These are phyloP conservation scores for Mariannaea elegans DNA, from an alignment of 2,329 filamentous ascomycete species.

Conservation along the genomic window DNA sequence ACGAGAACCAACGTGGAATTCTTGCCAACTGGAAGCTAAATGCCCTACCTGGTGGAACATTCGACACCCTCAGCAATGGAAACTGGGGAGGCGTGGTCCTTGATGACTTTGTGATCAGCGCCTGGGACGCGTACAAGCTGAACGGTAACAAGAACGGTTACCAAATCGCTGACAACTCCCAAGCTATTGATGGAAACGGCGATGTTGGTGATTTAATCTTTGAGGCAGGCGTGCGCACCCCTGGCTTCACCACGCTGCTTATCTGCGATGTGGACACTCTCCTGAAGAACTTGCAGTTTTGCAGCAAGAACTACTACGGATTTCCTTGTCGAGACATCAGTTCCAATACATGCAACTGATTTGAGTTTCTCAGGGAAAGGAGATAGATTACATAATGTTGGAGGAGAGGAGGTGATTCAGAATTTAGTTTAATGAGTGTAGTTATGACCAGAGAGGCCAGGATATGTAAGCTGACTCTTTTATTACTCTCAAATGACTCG, in stretches of 20 bases:
- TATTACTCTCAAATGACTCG: too few species aligned
- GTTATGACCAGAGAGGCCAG: too few species aligned
- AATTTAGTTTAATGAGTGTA: too few species aligned
- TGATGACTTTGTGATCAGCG: conserved; percentile 11
- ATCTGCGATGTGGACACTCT: conserved; percentile 4
- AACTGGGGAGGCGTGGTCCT: conserved; percentile 7
- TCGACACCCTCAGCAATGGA: conserved; percentile 3
- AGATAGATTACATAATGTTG: too few species aligned
- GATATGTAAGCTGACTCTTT: too few species aligned
- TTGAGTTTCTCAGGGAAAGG: too few species aligned
- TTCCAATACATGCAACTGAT: neutral
- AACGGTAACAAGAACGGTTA: conserved; percentile 12
- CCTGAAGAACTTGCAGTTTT: neutral
- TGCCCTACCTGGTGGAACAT: neutral
- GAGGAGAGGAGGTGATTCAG: too few species aligned
- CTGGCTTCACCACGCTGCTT: neutral
- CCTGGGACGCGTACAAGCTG: conserved; percentile 9
- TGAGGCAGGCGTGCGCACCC: conserved; percentile 2
- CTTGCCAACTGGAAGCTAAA: conserved; percentile 4
- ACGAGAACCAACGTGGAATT: neutral
- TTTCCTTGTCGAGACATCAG: conserved; percentile 1
- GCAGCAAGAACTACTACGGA: neutral
- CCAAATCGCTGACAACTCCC: neutral
- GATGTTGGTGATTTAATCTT: conserved; percentile 4
- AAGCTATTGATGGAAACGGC: conserved; percentile 2